Percentiles rank a stretch among this genome's conserved stretches.
phyloP scores from a whole-genome alignment of 345 rosid species.

The Citrus glauca region DNA sequence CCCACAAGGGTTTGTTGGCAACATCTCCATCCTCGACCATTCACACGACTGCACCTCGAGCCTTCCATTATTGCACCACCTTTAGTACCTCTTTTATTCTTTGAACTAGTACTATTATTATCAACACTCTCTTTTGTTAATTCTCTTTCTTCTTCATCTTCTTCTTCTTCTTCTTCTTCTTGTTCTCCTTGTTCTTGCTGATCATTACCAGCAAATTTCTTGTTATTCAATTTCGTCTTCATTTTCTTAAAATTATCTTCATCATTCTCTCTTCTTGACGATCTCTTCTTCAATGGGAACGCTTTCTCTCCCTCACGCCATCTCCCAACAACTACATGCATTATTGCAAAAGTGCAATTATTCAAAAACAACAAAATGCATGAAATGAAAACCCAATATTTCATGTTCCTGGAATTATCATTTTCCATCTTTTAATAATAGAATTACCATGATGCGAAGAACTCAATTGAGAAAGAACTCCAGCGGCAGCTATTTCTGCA shows the following conservation, averaged over 20 bases:
- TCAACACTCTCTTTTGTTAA: constrained; percentile 8
- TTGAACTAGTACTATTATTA: constrained; percentile 1
- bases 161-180: constrained; percentile 5
- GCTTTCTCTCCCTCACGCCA: constrained; percentile 43
- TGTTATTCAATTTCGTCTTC: constrained; percentile 42
- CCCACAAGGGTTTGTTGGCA: constrained; percentile 90
- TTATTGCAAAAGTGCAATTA: background rate
- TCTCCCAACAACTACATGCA: constrained; percentile 30
- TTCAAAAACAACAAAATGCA: constrained; percentile 16
- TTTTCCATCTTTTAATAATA: background rate
- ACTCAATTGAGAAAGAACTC: constrained; percentile 23
- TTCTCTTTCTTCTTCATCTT: background rate
- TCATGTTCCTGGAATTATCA: background rate
- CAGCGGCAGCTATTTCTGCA: constrained; percentile 26
- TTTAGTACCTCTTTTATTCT: constrained; percentile 39
- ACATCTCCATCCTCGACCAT: constrained; percentile 98
- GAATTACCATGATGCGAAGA: constrained; percentile 50
- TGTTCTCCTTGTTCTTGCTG: background rate
- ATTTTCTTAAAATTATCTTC: constrained; percentile 22
- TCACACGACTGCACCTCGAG: constrained; percentile 90
- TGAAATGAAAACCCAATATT: background rate
- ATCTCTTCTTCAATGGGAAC: constrained; percentile 61
- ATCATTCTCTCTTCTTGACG: constrained; percentile 11
- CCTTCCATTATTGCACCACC: constrained; percentile 67
- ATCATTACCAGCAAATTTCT: constrained; percentile 17